Evolutionary conservation across 495 filamentous ascomycete genomes (phyloP), one percentile per base, ranked within the genome.

Genomic region (Trichoderma virens): DNA sequence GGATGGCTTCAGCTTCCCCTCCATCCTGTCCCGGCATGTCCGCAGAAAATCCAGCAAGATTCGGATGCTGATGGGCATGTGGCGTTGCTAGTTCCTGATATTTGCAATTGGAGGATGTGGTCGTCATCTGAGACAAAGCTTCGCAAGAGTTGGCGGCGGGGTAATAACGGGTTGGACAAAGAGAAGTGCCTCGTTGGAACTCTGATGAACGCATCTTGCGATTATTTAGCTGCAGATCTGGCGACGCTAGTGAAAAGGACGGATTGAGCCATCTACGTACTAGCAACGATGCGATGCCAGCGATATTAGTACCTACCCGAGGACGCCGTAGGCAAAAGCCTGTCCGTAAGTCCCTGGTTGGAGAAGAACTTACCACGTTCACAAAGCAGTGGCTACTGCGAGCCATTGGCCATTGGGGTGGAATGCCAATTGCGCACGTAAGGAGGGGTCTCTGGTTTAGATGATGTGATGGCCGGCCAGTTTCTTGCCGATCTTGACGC

Each of bases 71-170:
- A 51, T 25, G n/a, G 23, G n/a, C 45, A n/a, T 51, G 51, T 56
- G 51, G 51, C 51, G 51, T 5, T 28, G 1, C 28, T 56, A 56
- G 51, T 56, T 6, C 27, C 23, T 56, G 51, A 56, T 56, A 8
- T 3, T 13, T 2, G 51, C 27, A 23, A 30, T 56, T 56, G 23
- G 51, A 13, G 16, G 25, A 56, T 27, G 25, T n/a, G 9, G 51
- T 56, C 51, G 51, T 56, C 51, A 56, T 56, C 51, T 56, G 27
- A 30, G 51, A 18, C 51, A 27, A 27, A 56, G 51, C 51, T 56
- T 56, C 51, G 51, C 51, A 56, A 56, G 51, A 56, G 51, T 56
- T 56, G 9, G 27, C 51, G 51, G 51, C 51, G 51, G 51, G 51
- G 51, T 56, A 56, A 56, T 30, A 27, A 56, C 4, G 6, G 11